Evolutionary conservation across 371 early-diverging fungal genomes (phyloP), one percentile per base, ranked within the genome.

Genomic region (Nematocida ironsii): DNA sequence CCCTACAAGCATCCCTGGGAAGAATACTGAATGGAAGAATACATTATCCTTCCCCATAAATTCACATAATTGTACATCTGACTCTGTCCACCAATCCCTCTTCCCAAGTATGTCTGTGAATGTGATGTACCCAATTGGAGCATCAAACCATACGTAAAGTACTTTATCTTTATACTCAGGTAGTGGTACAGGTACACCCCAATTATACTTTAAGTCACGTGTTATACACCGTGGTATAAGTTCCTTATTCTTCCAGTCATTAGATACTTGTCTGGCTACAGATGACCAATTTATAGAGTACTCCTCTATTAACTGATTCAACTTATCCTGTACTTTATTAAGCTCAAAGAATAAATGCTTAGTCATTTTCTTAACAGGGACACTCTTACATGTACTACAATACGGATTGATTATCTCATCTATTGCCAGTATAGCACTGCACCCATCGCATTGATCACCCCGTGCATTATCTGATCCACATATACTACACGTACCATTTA

Each of bases 11-110:
- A 92, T 88, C 73, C 91, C 91, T 40, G 99, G 99, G 91, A 98
- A 98, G 61, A 98, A 91, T 68, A 98, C 94, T 5, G 97, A 92
- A 87, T 99, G 99, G 92, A 99, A 99, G 50, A 96, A 94, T 13
- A 97, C 97, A 82, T 99, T 99, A 88, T 99, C 99, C 89, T 99
- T 99, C 85, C 99, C 99, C 99, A 99, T 98, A 87, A 99, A 99
- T 89, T 96, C 94, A 89, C 93, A 94, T 83, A 97, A 89, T 85
- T 94, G 90, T 42, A 62, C 64, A 13, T n/a, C 7, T 4, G 27
- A 4, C 2, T 82, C 76, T 9, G 44, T 57, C 80, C 80, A 78
- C 71, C 69, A 70, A 40, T 4, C 23, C 4, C 20, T 20, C 27
- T 57, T 57, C 18, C 80, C 80, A 3, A 54, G 48, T 11, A 72